Conservation (phyloP, 2,329 filamentous ascomycete genomes). For the Colletotrichum falcatum region DNA sequence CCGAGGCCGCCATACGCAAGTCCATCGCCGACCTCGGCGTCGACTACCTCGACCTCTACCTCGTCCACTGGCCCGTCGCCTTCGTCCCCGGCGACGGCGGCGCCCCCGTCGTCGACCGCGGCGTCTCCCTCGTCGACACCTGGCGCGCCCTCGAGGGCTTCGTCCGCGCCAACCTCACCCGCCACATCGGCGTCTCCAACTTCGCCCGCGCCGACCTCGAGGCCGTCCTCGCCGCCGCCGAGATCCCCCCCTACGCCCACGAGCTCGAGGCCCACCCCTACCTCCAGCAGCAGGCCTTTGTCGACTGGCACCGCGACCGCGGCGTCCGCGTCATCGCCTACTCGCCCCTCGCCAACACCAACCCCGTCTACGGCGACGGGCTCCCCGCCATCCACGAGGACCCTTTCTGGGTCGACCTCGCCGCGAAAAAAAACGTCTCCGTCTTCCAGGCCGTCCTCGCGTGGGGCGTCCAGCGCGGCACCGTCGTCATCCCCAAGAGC, state of each 20-base stretch:
- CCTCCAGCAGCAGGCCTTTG: constrained; percentile 53
- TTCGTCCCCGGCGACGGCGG: constrained; percentile 47
- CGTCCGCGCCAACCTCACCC: constrained; percentile 62
- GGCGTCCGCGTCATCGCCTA: constrained; percentile 51
- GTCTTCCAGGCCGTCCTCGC: constrained; percentile 50
- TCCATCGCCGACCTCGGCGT: constrained; percentile 61
- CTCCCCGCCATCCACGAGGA: constrained; percentile 45
- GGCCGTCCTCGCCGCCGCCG: constrained; percentile 37
- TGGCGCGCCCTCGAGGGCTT: constrained; percentile 70
- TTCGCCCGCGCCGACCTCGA: constrained; percentile 52
- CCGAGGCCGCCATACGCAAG: constrained; percentile 57
- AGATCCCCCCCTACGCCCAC: constrained; percentile 44
- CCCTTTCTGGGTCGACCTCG: constrained; percentile 44
- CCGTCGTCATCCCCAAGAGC: constrained; percentile 53
- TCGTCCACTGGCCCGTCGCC: constrained; percentile 58
- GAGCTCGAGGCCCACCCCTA: constrained; percentile 67
- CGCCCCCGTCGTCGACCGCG: constrained; percentile 46
- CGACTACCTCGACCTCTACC: constrained; percentile 65
- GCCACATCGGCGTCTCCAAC: constrained; percentile 72
- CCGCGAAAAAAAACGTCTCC: constrained; percentile 46
- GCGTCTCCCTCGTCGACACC: constrained; percentile 55
- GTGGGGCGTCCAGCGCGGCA: constrained; percentile 50
- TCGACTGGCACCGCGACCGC: constrained; percentile 48
- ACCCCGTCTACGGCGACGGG: constrained; percentile 48
- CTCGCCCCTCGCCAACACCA: constrained; percentile 51